Conservation (phyloP, 768 basidiomycete species). For the Erythrobasidium yunnanense region DNA sequence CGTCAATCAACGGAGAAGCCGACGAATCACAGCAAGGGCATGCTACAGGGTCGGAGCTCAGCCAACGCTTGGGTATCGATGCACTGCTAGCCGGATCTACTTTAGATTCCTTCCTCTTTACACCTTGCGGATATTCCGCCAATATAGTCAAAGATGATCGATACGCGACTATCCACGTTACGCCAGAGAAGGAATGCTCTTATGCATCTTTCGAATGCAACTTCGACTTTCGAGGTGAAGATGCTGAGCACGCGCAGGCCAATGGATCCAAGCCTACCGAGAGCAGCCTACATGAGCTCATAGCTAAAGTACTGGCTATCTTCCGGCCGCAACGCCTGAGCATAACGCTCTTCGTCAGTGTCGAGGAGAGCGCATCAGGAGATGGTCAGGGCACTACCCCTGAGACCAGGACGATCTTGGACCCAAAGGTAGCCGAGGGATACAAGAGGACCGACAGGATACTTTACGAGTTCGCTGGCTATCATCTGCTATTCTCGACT, state of each 20-base stretch:
- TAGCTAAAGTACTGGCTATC: slow-evolving; percentile 79
- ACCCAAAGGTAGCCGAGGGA: slow-evolving; percentile 40
- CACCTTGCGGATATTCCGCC: slow-evolving; percentile 89
- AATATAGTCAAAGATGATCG: slow-evolving; percentile 74
- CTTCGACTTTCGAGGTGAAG: slow-evolving; percentile 50
- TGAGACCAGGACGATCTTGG: slow-evolving; percentile 40
- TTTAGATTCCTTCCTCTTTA: slow-evolving; percentile 84
- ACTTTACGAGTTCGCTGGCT: slow-evolving; percentile 82
- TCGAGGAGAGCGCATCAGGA: slow-evolving; percentile 40
- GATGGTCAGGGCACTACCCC: slow-evolving; percentile 39
- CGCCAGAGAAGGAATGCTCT: slow-evolving; percentile 94
- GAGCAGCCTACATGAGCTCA: slow-evolving; percentile 56
- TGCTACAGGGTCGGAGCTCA: slow-evolving; percentile 46
- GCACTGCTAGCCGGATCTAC: slow-evolving; percentile 67
- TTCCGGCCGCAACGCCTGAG: slow-evolving; percentile 79
- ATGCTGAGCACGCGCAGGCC: slow-evolving; percentile 31
- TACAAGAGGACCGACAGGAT: slow-evolving; percentile 91
- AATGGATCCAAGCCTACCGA: slow-evolving; percentile 48
- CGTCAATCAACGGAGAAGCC: slow-evolving; percentile 38
- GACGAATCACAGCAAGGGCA: slow-evolving; percentile 19
- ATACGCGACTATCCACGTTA: slow-evolving; percentile 97
- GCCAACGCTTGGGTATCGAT: slow-evolving; percentile 63
- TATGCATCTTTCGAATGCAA: slow-evolving; percentile 99
- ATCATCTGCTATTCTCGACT: slow-evolving; percentile 25
- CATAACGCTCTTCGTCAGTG: slow-evolving; percentile 75